Conservation (phyloP, 495 filamentous ascomycete species). For the Patellaria atrata region DNA sequence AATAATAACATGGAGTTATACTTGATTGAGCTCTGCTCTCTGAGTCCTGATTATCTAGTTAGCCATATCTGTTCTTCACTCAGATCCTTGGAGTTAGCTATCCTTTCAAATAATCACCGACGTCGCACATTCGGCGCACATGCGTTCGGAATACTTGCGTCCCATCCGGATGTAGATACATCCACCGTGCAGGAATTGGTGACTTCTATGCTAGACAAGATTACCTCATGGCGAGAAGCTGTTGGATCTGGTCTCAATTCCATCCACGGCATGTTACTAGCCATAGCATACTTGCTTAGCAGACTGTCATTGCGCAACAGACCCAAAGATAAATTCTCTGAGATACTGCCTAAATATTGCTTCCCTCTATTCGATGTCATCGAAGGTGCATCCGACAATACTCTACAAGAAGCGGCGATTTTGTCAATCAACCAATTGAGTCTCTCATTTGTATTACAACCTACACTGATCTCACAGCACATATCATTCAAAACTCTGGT, state of each 20-base stretch:
- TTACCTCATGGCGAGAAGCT: conserved; percentile 38
- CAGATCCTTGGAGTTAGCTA: conserved; percentile 26
- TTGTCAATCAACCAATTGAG: conserved; percentile 60
- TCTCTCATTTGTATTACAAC: conserved; percentile 45
- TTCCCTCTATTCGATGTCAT: conserved; percentile 34
- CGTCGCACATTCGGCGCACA: conserved; percentile 48
- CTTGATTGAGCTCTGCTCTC: conserved; percentile 46
- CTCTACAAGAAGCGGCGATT: conserved; percentile 44
- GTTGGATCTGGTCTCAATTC: conserved; percentile 46
- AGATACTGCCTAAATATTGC: conserved; percentile 29
- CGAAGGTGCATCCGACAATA: conserved; percentile 36
- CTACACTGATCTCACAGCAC: conserved; percentile 27
- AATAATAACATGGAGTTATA: conserved; percentile 26
- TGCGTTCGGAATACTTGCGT: conserved; percentile 64
- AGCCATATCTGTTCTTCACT: too few relatives aligned
- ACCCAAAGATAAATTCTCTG: conserved; percentile 21
- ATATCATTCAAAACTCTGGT: conserved; percentile 33
- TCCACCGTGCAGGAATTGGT: conserved; percentile 29
- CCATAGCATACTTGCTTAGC: conserved; percentile 46
- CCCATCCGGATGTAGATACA: conserved; percentile 39
- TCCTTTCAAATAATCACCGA: conserved; percentile 54
- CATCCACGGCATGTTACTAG: conserved; percentile 45
- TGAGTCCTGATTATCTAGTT: conserved; percentile 37
- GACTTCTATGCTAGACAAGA: conserved; percentile 27
- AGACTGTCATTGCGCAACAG: conserved; percentile 33